A percentile compares a stretch with the other conserved stretches of the same genome.
Evolutionary conservation across 2,329 filamentous ascomycete species (phyloP).

Genomic region (Sporothrix globosa): DNA sequence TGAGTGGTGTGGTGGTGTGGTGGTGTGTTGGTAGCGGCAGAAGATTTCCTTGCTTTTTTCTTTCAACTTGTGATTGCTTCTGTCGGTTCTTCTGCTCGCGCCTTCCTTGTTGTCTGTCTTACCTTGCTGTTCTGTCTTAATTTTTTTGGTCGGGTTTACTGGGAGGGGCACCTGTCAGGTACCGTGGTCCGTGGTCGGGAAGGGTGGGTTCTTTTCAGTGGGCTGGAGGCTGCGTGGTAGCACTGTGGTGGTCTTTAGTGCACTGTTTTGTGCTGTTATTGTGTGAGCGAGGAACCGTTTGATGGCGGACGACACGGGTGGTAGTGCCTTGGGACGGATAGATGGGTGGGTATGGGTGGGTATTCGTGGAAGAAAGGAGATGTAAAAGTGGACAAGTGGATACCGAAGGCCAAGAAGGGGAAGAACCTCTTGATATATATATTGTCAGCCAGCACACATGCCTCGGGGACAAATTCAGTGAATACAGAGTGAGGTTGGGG

Average conservation of each 20-base stretch:
- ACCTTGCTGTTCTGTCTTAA: slow-evolving; percentile 2
- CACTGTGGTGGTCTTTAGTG: slow-evolving; percentile 31
- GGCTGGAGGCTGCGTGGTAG: slow-evolving; percentile 32
- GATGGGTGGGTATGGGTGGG: slow-evolving; percentile 29
- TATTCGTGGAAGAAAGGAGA: slow-evolving; percentile 27
- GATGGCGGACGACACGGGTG: slow-evolving; percentile 27
- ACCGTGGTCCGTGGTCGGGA: slow-evolving; percentile 36
- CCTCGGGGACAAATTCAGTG: neutral
- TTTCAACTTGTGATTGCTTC: slow-evolving; percentile 7
- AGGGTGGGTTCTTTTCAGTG: slow-evolving; percentile 36
- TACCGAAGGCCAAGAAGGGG: slow-evolving; percentile 32
- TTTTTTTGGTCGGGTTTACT: slow-evolving; percentile 25
- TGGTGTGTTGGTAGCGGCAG: neutral
- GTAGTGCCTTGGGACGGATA: slow-evolving; percentile 33
- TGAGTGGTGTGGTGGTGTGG: neutral
- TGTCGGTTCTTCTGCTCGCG: slow-evolving; percentile 5
- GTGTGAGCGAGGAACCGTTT: slow-evolving; percentile 31
- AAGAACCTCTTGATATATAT: slow-evolving; percentile 33
- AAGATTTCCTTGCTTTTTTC: slow-evolving; percentile 2
- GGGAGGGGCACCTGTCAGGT: slow-evolving; percentile 36
- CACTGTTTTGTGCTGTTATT: slow-evolving; percentile 13
- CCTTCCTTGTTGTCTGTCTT: neutral
- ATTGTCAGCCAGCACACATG: slow-evolving; percentile 21
- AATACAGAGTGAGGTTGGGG: slow-evolving; percentile 21
- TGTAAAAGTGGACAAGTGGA: slow-evolving; percentile 36